Evolutionary conservation across 176 grass and related monocot species (phyloP), one percentile per base, ranked within the genome.

Genomic region (Aechmea fasciata): DNA sequence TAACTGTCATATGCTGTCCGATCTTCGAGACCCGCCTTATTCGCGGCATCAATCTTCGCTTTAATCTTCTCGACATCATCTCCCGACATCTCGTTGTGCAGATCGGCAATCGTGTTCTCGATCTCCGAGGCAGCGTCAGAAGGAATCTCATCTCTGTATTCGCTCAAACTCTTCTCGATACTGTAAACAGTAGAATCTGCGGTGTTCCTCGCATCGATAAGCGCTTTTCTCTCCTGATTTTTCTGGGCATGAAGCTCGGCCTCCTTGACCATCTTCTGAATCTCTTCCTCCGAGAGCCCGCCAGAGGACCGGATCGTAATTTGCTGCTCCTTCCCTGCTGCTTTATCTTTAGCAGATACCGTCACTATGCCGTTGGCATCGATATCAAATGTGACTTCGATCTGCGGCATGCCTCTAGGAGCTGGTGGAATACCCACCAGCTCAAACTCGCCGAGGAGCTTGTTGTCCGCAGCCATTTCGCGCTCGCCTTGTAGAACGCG

Each of bases 311-410:
- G 73, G 22, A 81, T 77, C 4, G 83, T 81, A 49, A 85, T 85
- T 17, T 81, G 83, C 69, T 85, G 77, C 70, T 85, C 83, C 83
- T 85, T 85, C n/a, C 48, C 63, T 3, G 83, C 77, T n/a, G 83
- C 25, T 70, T 81, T 85, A 25, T 85, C 77, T 54, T 73, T 85
- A 28, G 83, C 66, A 15, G 73, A 85, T 72, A 85, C 72, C 0
- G 73, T 73, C 51, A 85, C 77, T 6, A 73, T 80, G 51, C 77
- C 77, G 11, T 85, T 85, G 7, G 83, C 83, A 48, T 85, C 82
- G 10, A 85, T 85, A 69, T 80, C 82, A 15, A 85, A 85, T 22
- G 83, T 80, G 47, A 85, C 83, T 73, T 85, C 77, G 24, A 80
- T 63, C 69, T 85, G 77, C 0, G 82, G 77, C 62, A 54, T 55